These are phyloP conservation scores for Arabidopsis hybrid DNA, from an alignment of 441 rosid species.

Conservation along the genomic window DNA sequence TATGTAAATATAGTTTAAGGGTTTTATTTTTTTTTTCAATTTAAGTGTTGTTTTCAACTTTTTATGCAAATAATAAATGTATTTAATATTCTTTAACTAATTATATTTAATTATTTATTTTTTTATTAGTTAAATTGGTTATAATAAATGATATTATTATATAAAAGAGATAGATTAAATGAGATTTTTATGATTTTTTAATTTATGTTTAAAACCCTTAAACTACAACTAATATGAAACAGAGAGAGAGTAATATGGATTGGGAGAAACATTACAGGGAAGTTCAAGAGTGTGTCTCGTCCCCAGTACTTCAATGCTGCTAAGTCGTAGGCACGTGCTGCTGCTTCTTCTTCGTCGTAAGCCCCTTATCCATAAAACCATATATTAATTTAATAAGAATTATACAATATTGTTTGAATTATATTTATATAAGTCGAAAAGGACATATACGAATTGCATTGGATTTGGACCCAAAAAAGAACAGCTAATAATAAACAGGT, in stretches of 20 bases:
- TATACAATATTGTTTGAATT: background rate
- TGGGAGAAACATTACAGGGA: constrained; percentile 59
- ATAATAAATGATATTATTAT: too few relatives aligned
- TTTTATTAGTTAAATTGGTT: too few relatives aligned
- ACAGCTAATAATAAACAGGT: constrained; percentile 36
- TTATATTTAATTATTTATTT: too few relatives aligned
- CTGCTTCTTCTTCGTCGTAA: constrained; percentile 86
- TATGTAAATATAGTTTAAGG: too few relatives aligned
- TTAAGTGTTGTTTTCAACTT: too few relatives aligned
- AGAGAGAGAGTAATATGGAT: background rate
- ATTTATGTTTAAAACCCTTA: too few relatives aligned
- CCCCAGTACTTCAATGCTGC: constrained; percentile 99
- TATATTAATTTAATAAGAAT: constrained; percentile 6
- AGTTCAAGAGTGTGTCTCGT: constrained; percentile 78
- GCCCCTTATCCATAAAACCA: constrained; percentile 66
- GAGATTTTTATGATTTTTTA: too few relatives aligned
- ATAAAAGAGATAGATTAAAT: too few relatives aligned
- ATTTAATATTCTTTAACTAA: too few relatives aligned
- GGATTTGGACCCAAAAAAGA: constrained; percentile 30
- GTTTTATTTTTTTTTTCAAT: too few relatives aligned
- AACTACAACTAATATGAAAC: too few relatives aligned
- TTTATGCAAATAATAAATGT: too few relatives aligned
- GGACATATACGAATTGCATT: constrained; percentile 17
- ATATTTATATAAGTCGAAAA: constrained; percentile 1
- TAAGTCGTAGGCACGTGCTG: constrained; percentile 93